Conservation (phyloP, 495 filamentous ascomycete species). For the Trichocladium uniseriatum region DNA sequence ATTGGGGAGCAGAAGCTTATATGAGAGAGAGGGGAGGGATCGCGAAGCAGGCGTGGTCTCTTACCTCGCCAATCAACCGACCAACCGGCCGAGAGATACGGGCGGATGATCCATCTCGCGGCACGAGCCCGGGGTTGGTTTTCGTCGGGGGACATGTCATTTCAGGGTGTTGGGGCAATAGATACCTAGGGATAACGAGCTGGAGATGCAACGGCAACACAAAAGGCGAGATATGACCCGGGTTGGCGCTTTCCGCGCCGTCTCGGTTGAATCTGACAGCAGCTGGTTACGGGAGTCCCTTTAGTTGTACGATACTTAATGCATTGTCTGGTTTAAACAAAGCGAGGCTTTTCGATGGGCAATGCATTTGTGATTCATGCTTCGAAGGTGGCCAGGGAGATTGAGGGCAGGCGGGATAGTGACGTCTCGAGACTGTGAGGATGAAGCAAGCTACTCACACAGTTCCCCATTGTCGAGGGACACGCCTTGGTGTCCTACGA, state of each 20-base stretch:
- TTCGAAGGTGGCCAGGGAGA: too few relatives aligned
- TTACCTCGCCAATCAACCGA: background rate
- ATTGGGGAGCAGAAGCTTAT: background rate
- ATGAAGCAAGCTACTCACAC: background rate
- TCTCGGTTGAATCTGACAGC: background rate
- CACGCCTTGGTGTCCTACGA: too few relatives aligned
- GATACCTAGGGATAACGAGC: conserved; percentile 1
- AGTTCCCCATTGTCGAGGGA: too few relatives aligned
- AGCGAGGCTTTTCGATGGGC: background rate
- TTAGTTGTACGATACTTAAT: conserved; percentile 8
- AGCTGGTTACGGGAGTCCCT: background rate
- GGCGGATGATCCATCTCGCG: background rate
- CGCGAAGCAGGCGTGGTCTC: too few relatives aligned
- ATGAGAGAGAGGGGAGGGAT: background rate
- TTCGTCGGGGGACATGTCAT: background rate
- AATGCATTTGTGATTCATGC: too few relatives aligned
- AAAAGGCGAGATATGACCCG: background rate
- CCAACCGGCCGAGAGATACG: background rate
- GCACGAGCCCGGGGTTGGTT: too few relatives aligned
- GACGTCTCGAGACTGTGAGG: too few relatives aligned
- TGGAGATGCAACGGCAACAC: conserved; percentile 1
- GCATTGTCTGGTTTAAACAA: background rate
- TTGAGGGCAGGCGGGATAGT: too few relatives aligned
- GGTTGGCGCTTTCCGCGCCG: background rate
- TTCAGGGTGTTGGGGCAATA: background rate